Conservation (phyloP, 2,329 filamentous ascomycete genomes). For the Botrytis elliptica region DNA sequence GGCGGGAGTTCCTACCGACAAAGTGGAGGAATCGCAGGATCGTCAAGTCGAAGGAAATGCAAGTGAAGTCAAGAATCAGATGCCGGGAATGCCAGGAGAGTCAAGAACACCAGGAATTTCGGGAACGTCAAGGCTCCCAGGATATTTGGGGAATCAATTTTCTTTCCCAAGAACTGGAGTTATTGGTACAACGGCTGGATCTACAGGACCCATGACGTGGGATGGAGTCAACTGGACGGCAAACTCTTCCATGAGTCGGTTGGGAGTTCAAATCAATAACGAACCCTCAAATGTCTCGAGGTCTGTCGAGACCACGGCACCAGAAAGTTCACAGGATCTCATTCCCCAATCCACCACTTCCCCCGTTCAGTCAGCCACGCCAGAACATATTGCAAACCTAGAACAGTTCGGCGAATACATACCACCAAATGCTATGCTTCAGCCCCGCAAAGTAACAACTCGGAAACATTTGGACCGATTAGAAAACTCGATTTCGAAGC, state of each 20-base stretch:
- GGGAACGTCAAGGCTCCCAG: not conserved
- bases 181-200: constrained; percentile 3
- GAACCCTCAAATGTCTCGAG: not conserved
- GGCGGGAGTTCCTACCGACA: constrained; percentile 26
- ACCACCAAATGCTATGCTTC: not conserved
- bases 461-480: constrained; percentile 30
- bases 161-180: constrained; percentile 2
- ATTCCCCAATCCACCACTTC: not conserved
- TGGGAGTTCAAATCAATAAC: not conserved
- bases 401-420: constrained; percentile 14
- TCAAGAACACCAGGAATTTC: not conserved
- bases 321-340: not conserved
- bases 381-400: not conserved
- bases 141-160: not conserved
- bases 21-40: constrained; percentile 21
- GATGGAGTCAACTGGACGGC: constrained; percentile 3
- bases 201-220: constrained; percentile 12
- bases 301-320: not conserved
- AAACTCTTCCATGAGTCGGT: not conserved
- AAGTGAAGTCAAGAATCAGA: not conserved
- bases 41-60: not conserved
- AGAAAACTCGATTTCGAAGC: constrained; percentile 28
- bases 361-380: not conserved
- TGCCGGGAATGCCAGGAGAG: not conserved
- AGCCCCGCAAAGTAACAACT: constrained; percentile 28